Evolutionary conservation across 2,329 filamentous ascomycete species (phyloP), one percentile per base, ranked within the genome.

Genomic region (Trichoderma arundinaceum): DNA sequence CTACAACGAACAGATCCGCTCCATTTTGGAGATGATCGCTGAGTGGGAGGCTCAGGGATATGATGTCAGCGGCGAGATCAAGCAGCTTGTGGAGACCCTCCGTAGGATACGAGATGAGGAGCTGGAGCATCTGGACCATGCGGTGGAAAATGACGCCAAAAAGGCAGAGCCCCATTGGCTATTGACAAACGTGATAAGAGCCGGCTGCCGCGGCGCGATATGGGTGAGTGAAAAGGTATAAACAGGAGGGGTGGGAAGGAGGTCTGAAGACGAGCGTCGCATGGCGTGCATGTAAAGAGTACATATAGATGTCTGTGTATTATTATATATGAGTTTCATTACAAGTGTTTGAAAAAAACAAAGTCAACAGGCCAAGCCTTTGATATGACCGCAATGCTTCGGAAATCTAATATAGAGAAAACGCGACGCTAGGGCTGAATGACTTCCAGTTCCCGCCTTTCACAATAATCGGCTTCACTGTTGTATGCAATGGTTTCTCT

Each of bases 91-190:
- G 43, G 77, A 80, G 41, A 92, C 91, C 32, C 83, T 98, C 69
- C 86, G 94, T 72, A 83, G 89, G 73, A 97, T 97, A 74, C 84
- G 95, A 28, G 95, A 99, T 75, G 95, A 99, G 80, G 95, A 99
- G 80, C 80, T 99, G 65, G 95, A 99, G 82, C 95, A 99, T 81
- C 80, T 99, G 70, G 95, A 99, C 76, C 91, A 96, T 80, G 95
- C 95, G 0, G 90, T 99, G 19, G 90, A 95, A 76, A 90, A 98
- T 74, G 94, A 98, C 79, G 90, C 94, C 2, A 92, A 95, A 78
- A 88, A 93, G 78, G 95, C 95, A 6, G 87, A 89, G 76, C 94
- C 94, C 35, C 94, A 98, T 77, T 94, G 94, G 82, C 79, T 97
- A 64, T 81, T 99, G 68, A 96, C 93, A 0, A 91, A 90, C 51